Conservation (phyloP, 75 land plant species). For the Azolla pinnata region DNA sequence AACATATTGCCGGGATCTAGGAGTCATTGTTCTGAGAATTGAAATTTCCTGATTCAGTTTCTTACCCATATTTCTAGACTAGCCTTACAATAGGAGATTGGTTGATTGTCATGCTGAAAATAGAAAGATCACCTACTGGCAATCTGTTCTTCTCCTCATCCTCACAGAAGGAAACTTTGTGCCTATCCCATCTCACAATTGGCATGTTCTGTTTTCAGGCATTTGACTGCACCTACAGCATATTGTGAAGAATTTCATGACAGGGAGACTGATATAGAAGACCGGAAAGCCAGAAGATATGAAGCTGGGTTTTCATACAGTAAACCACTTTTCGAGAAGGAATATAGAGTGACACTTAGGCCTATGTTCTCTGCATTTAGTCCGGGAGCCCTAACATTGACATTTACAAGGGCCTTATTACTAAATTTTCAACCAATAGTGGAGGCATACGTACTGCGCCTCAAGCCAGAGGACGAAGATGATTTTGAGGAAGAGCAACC, state of each 20-base stretch:
- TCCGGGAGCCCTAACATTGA: slow-evolving; percentile 41
- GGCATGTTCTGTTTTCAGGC: too few relatives aligned
- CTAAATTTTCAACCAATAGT: slow-evolving; percentile 73
- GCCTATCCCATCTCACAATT: too few relatives aligned
- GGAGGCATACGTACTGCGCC: slow-evolving; percentile 37
- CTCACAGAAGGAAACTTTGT: too few relatives aligned
- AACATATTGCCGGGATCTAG: too few relatives aligned
- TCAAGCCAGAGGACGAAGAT: slow-evolving; percentile 32
- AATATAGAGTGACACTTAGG: slow-evolving; percentile 61
- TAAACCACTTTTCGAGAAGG: slow-evolving; percentile 22
- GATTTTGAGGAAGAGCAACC: slow-evolving; percentile 35
- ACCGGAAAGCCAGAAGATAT: slow-evolving; percentile 3
- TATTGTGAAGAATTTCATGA: slow-evolving; percentile 17
- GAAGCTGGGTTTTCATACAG: slow-evolving; percentile 1
- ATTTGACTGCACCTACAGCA: slow-evolving; percentile 15
- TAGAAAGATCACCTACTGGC: too few relatives aligned
- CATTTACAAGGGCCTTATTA: slow-evolving; percentile 63
- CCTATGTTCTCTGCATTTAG: slow-evolving; percentile 82
- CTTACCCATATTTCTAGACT: too few relatives aligned
- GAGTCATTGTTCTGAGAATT: too few relatives aligned
- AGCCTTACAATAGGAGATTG: too few relatives aligned
- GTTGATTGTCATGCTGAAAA: too few relatives aligned
- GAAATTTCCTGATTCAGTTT: too few relatives aligned
- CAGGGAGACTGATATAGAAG: slow-evolving; percentile 4
- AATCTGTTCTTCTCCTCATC: too few relatives aligned